Base-by-base conservation (phyloP, 257 asterid genomes). In the Eustoma russellianum region DNA sequence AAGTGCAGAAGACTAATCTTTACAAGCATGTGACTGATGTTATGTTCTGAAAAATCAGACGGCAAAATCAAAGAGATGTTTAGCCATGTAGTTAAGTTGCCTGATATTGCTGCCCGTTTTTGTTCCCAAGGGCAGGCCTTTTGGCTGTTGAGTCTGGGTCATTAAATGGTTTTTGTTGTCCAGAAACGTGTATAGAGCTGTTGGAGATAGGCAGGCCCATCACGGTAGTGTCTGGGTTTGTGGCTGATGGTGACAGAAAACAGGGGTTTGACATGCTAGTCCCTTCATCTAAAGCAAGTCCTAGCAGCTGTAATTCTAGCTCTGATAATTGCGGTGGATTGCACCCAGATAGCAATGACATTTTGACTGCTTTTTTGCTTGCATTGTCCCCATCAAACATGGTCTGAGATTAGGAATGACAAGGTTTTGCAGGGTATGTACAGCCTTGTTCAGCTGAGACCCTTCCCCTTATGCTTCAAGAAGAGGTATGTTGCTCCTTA, bases 341-440 rank as follows among this genome's bases (percentile, higher is more conserved):
- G 76, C 95, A 74, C 65, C 96, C 96, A 45, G 85, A 70, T 18
- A 82, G 86, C 70, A 84, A 68, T 52, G 94, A 91, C 63, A 74
- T 91, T 60, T 64, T 91, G 72, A 91, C 98, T 0, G 83, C 86
- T 44, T 86, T 91, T 53, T 72, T 91, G 61, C 69, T 91, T 50
- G 94, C 98, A 16, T 71, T 91, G 81, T n/a, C 96, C 98, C 52
- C 87, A 83, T 0, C 67, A 79, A 65, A 87, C 98, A 60, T 91
- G 98, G 98, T 70, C 74, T 1, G 78, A 78, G 50, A 79, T 91
- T 50, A 84, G 77, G 77, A 90, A 87, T 34, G 48, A 67, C 49
- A 64, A 71, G 66, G 82, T 86, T 65, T 65, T 77, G 77, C 75
- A 84, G 69, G 95, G 77, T 59, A 63, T 91, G 17, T 56, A 63